A percentile compares a stretch with the other conserved stretches of the same genome.
These are phyloP conservation scores for Oryza meyeriana DNA, from an alignment of 176 grass and related monocot genomes.

Conservation along the genomic window DNA sequence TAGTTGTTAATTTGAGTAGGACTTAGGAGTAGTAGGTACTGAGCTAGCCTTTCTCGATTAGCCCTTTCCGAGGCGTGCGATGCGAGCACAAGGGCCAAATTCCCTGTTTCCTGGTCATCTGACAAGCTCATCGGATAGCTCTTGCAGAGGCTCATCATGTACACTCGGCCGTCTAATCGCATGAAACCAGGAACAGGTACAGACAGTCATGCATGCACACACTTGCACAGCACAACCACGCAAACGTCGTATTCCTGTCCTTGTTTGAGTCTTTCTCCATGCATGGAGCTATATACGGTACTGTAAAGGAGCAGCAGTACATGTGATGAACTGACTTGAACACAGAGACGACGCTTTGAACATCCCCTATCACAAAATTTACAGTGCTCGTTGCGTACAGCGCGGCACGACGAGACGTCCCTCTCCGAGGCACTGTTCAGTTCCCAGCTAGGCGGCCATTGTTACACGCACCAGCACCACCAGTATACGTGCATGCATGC, in stretches of 20 bases:
- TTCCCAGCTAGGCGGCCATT: not conserved
- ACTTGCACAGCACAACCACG: not conserved
- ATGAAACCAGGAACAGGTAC: constrained; percentile 16
- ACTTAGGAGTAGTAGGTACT: too few species aligned
- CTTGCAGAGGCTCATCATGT: not conserved
- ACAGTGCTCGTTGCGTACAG: not conserved
- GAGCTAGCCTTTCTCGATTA: not conserved
- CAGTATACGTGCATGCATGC: not conserved
- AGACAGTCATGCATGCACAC: not conserved
- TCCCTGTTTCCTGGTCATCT: not conserved
- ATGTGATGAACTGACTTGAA: not conserved
- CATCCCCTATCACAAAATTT: not conserved
- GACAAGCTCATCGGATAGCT: not conserved
- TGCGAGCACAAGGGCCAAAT: not conserved
- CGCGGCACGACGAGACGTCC: not conserved
- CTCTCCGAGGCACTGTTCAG: constrained; percentile 10
- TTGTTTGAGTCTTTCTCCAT: not conserved
- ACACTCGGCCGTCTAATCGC: constrained; percentile 5
- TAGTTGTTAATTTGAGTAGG: too few species aligned
- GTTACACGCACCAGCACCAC: not conserved
- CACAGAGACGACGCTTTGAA: too few species aligned
- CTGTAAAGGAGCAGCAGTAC: not conserved
- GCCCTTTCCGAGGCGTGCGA: not conserved
- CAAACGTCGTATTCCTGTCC: not conserved
- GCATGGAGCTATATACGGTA: not conserved